Evolutionary conservation across 148 eudicot species (phyloP), one percentile per base, ranked within the genome.

Genomic region (Rhododendron kiyosumense): DNA sequence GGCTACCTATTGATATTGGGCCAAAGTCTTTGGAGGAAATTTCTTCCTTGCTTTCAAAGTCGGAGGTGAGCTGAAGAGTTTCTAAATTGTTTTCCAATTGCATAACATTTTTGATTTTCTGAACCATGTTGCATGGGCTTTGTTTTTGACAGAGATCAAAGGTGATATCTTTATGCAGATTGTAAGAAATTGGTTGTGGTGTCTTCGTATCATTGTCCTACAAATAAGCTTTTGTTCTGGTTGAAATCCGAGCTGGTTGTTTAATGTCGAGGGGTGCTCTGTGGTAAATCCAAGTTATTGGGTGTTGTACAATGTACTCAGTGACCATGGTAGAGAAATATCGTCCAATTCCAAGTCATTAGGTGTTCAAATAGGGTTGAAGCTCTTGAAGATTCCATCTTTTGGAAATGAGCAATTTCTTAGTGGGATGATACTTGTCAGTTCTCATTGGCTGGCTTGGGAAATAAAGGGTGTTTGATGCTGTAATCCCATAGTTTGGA

Each of bases 1-100:
- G 96, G 98, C 76, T 86, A 88, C 98, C 98, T 89, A 84, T 96
- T 85, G 98, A 93, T 92, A 89, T 96, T 75, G 98, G 98, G 88
- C 95, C 98, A 84, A 87, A 84, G 52, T 89, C 98, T 69, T 75
- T 92, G 67, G 88, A 90, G 48, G 93, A 93, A 81, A 90, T 96
- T 78, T 86, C 91, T 81, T 84, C 92, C 76, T 81, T 91, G 34
- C 95, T 96, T 89, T 89, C 94, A 79, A 75, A 86, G 73, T 93
- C 93, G 88, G 88, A 96, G 98, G 98, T 96, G 90, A 88, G 90
- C 79, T 87, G 81, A 87, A 82, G 20, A 84, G 84, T 84, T 75
- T 86, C 12, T 86, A 17, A 85, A 52, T n/a, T 88, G 41, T n/a
- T 30, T 84, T 45, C 2, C 10, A 12, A 43, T 15, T 69, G 57